phyloP scores from a whole-genome alignment of 73 alveolate genomes.

The Blepharisma japonicum region DNA sequence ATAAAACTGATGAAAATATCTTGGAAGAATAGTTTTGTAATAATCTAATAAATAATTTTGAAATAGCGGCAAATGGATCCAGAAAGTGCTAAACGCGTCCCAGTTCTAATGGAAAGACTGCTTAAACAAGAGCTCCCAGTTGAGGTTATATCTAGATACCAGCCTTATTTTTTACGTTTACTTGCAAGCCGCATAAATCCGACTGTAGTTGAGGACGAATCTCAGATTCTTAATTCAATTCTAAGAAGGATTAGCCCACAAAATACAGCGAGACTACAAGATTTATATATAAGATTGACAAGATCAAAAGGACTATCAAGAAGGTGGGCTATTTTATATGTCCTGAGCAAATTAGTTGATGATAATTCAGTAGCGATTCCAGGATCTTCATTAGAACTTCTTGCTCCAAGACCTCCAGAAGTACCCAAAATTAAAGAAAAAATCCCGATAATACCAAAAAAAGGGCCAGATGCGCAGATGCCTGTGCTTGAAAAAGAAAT shows the following conservation, averaged over 20 bases:
- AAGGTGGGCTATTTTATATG: background rate
- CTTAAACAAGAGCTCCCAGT: background rate
- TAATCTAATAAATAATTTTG: too few species aligned
- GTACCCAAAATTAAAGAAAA: background rate
- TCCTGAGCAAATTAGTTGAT: background rate
- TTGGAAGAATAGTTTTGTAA: too few species aligned
- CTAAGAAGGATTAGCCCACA: background rate
- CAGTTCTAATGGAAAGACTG: constrained; percentile 11
- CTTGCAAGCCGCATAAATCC: background rate
- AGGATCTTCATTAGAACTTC: background rate
- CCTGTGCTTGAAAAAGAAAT: constrained; percentile 59
- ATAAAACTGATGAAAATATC: too few species aligned
- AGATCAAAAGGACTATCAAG: background rate
- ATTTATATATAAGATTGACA: background rate
- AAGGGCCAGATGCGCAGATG: background rate
- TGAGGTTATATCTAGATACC: background rate
- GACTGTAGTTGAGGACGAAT: background rate
- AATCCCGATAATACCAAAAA: background rate
- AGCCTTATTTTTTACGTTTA: constrained; percentile 13
- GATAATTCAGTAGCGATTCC: background rate
- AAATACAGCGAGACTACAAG: background rate
- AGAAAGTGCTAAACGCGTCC: background rate
- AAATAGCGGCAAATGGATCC: background rate
- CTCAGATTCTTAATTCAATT: background rate
- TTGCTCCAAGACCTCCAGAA: background rate